Base-by-base conservation (phyloP, 768 basidiomycete genomes). In the Podaxis sp. region DNA sequence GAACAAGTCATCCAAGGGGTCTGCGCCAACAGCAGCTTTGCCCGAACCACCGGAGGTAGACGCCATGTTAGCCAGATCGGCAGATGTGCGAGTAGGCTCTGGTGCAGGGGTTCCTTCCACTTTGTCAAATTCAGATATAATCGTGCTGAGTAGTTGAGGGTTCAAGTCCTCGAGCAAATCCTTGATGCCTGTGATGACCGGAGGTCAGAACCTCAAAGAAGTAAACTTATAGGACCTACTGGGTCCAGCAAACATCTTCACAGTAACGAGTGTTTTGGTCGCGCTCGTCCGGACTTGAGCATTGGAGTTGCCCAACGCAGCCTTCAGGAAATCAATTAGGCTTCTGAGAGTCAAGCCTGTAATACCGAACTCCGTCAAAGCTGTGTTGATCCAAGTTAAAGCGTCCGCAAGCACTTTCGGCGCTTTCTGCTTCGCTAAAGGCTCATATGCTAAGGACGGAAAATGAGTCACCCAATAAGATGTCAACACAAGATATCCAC, bases 401-500 rank as follows among this genome's bases (percentile, higher is more conserved):
- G 95, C 88, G 70, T 99, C 97, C 0, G 95, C 93, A 36, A 98
- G 81, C 46, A 94, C 93, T 74, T 98, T 99, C 0, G 97, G 96
- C 2, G 97, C 96, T 71, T 99, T 99, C 71, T 95, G 94, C 73
- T 95, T 97, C 28, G 85, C 84, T 67, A 99, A 76, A 0, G 96
- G 90, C 23, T 98, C 97, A 69, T 97, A 99, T 0, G 87, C 97
- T 97, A 62, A 44, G 50, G 36, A 52, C 63, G 60, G 52, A 37
- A 46, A 58, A 52, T 47, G 51, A 65, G 51, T 40, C 21, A 38
- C 11, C 42, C 28, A 46, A 28, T 25, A 47, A 47, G 28, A 16
- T 35, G 47, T 25, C 23, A 4, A 25, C 38, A 36, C 42, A 10
- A 56, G 21, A 69, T 5, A 23, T 4, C 18, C 11, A 36, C 82